Evolutionary conservation across 371 early-diverging fungal genomes (phyloP).

Genomic region (Syncephalis plumigaleata): DNA sequence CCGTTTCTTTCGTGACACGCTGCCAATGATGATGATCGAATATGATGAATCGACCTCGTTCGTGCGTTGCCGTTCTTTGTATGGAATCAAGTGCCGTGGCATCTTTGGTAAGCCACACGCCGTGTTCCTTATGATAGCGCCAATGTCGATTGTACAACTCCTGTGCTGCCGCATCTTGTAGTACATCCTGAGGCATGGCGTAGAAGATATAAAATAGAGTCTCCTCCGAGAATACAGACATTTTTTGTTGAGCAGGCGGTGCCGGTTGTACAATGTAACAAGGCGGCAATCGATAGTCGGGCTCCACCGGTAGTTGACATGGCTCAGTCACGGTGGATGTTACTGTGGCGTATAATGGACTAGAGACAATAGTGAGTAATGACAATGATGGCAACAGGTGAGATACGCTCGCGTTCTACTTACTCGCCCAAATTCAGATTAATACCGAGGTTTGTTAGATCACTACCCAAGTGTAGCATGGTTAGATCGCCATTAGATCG

Average conservation of each 20-base stretch:
- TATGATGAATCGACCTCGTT: slow-evolving; percentile 64
- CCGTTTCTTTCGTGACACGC: slow-evolving; percentile 62
- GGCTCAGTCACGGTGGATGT: slow-evolving; percentile 68
- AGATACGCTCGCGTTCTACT: slow-evolving; percentile 5
- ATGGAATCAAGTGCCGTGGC: slow-evolving; percentile 15
- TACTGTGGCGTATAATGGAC: slow-evolving; percentile 60
- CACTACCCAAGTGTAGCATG: slow-evolving; percentile 53
- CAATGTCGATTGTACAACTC: slow-evolving; percentile 76
- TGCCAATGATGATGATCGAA: slow-evolving; percentile 75
- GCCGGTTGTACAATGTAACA: slow-evolving; percentile 49
- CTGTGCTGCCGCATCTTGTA: slow-evolving; percentile 85
- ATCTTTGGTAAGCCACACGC: slow-evolving; percentile 64
- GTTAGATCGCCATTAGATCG: slow-evolving; percentile 39
- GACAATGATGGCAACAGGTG: not conserved
- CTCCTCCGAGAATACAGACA: slow-evolving; percentile 62
- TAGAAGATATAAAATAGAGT: slow-evolving; percentile 93
- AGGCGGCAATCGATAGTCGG: slow-evolving; percentile 55
- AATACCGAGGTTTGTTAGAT: slow-evolving; percentile 61
- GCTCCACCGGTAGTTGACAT: slow-evolving; percentile 25
- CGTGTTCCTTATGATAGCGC: slow-evolving; percentile 79
- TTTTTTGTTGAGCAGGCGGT: slow-evolving; percentile 48
- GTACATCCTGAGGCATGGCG: slow-evolving; percentile 65
- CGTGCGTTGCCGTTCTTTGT: slow-evolving; percentile 29
- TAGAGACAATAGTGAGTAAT: slow-evolving; percentile 6
- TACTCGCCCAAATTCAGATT: slow-evolving; percentile 54